phyloP scores from a whole-genome alignment of 2,329 filamentous ascomycete genomes.

The Helicocarpus griseus region DNA sequence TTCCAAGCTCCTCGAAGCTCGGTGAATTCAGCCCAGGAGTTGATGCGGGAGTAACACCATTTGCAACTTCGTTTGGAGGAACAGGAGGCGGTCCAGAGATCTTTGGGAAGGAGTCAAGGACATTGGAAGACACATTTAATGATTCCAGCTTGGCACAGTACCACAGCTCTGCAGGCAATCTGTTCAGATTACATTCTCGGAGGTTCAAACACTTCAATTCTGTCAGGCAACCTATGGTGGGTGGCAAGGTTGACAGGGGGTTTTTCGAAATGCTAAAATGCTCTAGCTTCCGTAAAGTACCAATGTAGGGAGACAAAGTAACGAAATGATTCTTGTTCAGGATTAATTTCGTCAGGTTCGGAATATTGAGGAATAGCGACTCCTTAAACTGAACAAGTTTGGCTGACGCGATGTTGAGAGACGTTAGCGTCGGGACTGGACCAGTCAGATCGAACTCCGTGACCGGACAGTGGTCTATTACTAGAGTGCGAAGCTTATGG shows the following conservation, averaged over 20 bases:
- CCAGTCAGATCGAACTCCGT: slow-evolving; percentile 80
- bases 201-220: slow-evolving; percentile 82
- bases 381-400: slow-evolving; percentile 84
- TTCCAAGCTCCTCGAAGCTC: slow-evolving; percentile 68
- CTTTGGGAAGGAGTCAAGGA: slow-evolving; percentile 84
- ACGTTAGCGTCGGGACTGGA: slow-evolving; percentile 70
- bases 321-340: slow-evolving; percentile 95
- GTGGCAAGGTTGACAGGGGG: slow-evolving; percentile 69
- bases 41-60: slow-evolving; percentile 34
- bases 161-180: slow-evolving; percentile 90
- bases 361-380: slow-evolving; percentile 75
- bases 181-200: slow-evolving; percentile 84
- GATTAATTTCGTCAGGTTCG: slow-evolving; percentile 76
- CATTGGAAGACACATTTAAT: slow-evolving; percentile 90
- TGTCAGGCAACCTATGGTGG: slow-evolving; percentile 76
- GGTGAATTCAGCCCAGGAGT: slow-evolving; percentile 50
- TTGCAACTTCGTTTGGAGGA: slow-evolving; percentile 29
- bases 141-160: slow-evolving; percentile 83
- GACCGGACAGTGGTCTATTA: slow-evolving; percentile 89
- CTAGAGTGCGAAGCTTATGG: slow-evolving; percentile 68
- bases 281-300: slow-evolving; percentile 71
- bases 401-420: slow-evolving; percentile 80
- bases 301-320: slow-evolving; percentile 75
- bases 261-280: slow-evolving; percentile 94
- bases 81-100: slow-evolving; percentile 58